Evolutionary conservation across 1,139 yeast species (phyloP).

Genomic region (Blastobotrys elegans): DNA sequence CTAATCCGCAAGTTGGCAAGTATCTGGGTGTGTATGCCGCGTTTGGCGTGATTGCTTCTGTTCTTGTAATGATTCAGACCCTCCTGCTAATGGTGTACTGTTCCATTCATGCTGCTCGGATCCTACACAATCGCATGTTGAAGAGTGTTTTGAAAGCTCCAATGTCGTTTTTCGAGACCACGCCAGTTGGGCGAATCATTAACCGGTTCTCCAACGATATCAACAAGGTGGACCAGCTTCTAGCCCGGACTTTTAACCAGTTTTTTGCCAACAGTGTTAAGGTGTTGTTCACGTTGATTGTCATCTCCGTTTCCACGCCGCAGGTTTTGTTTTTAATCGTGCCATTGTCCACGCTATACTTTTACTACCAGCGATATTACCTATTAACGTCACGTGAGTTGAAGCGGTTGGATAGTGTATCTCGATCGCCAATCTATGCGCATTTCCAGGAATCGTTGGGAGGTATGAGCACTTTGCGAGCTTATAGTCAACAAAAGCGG

Average conservation of each 20-base stretch:
- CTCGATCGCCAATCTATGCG: conserved; percentile 91
- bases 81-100: conserved; percentile 77
- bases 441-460: conserved; percentile 94
- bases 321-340: conserved; percentile 65
- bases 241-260: conserved; percentile 79
- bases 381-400: conserved; percentile 82
- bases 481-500: conserved; percentile 71
- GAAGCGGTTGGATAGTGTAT: conserved; percentile 88
- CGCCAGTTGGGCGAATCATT: conserved; percentile 91
- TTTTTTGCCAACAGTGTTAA: conserved; percentile 68
- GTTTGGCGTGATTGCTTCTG: conserved; percentile 64
- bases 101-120: conserved; percentile 75
- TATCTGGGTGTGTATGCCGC: conserved; percentile 74
- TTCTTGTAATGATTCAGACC: conserved; percentile 61
- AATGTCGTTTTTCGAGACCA: conserved; percentile 95
- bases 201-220: conserved; percentile 94
- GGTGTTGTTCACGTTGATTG: conserved; percentile 77
- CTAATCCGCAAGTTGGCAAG: conserved; percentile 62
- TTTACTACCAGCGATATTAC: conserved; percentile 85
- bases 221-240: conserved; percentile 82
- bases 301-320: conserved; percentile 86
- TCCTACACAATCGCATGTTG: conserved; percentile 77
- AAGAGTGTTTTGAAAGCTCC: conserved; percentile 82
- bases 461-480: conserved; percentile 87
- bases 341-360: conserved; percentile 69